A percentile compares a stretch with the other conserved stretches of the same genome.
Evolutionary conservation across 2,329 filamentous ascomycete species (phyloP).

Genomic region (Trichophyton schoenleinii): DNA sequence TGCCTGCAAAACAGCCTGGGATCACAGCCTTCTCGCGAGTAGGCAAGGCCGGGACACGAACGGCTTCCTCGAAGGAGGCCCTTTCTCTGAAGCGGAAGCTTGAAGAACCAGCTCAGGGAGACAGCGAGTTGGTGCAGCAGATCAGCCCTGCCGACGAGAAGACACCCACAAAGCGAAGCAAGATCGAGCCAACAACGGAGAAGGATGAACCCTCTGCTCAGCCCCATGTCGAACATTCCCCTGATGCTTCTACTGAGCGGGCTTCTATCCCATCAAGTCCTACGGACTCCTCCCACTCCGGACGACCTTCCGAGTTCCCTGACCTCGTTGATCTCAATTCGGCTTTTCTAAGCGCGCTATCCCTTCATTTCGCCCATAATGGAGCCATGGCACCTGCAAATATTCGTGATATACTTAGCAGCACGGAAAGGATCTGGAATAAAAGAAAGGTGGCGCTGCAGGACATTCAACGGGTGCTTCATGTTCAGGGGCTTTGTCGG

Average conservation of each 20-base stretch:
- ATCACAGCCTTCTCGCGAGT: constrained; percentile 35
- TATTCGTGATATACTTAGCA: constrained; percentile 47
- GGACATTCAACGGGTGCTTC: constrained; percentile 55
- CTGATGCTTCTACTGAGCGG: constrained; percentile 5
- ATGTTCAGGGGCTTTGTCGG: constrained; percentile 36
- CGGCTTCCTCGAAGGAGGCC: constrained; percentile 17
- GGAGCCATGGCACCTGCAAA: constrained; percentile 52
- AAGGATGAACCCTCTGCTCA: background rate
- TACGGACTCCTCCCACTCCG: background rate
- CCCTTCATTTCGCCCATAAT: constrained; percentile 58
- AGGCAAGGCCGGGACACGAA: constrained; percentile 28
- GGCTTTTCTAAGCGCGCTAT: constrained; percentile 55
- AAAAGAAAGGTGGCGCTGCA: constrained; percentile 53
- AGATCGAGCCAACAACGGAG: background rate
- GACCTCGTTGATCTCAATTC: constrained; percentile 53
- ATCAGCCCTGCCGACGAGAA: background rate
- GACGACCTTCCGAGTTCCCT: constrained; percentile 20
- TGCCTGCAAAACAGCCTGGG: constrained; percentile 27
- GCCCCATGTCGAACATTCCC: constrained; percentile 4
- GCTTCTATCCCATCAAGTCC: constrained; percentile 29
- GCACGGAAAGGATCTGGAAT: constrained; percentile 57
- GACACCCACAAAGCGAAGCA: background rate
- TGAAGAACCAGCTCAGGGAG: constrained; percentile 11
- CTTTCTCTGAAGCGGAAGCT: constrained; percentile 31
- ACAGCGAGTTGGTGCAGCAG: background rate